Evolutionary conservation across 2,329 filamentous ascomycete genomes (phyloP).

Genomic region (Fusarium verticillioides): DNA sequence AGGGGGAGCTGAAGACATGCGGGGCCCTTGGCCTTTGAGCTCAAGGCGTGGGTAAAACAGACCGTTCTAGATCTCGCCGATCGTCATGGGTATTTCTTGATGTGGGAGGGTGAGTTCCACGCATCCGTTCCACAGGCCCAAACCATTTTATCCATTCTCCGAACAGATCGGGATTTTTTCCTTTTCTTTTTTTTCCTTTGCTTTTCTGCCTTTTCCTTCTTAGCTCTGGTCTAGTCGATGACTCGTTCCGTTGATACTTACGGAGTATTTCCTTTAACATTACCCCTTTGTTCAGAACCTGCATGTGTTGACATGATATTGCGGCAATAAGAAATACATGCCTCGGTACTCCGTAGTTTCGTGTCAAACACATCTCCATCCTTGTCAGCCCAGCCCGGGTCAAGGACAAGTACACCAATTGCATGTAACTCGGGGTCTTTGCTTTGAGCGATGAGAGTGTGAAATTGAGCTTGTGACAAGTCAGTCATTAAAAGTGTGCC

Average conservation of each 20-base stretch:
- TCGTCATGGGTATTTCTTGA: constrained; percentile 43
- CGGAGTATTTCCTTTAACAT: not conserved
- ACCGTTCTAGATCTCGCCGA: constrained; percentile 43
- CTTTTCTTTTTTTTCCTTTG: not conserved
- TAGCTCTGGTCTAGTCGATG: not conserved
- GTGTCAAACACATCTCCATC: not conserved
- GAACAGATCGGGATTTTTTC: constrained; percentile 34
- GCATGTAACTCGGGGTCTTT: not conserved
- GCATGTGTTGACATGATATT: constrained; percentile 10
- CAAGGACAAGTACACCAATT: not conserved
- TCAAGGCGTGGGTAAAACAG: constrained; percentile 26
- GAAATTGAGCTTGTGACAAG: not conserved
- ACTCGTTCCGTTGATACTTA: not conserved
- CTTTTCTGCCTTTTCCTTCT: not conserved
- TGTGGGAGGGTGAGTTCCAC: constrained; percentile 39
- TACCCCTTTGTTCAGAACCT: constrained; percentile 5
- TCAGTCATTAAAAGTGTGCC: not conserved
- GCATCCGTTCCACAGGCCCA: constrained; percentile 29
- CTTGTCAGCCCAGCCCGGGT: not conserved
- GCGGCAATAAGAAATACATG: constrained; percentile 2
- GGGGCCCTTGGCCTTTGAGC: constrained; percentile 11
- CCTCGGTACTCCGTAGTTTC: constrained; percentile 29
- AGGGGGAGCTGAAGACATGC: constrained; percentile 25
- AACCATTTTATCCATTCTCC: constrained; percentile 29
- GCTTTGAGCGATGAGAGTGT: not conserved